Percentiles rank a stretch among this genome's conserved stretches.
phyloP scores from a whole-genome alignment of 805 yeast genomes.

The Candida wancherniae region DNA sequence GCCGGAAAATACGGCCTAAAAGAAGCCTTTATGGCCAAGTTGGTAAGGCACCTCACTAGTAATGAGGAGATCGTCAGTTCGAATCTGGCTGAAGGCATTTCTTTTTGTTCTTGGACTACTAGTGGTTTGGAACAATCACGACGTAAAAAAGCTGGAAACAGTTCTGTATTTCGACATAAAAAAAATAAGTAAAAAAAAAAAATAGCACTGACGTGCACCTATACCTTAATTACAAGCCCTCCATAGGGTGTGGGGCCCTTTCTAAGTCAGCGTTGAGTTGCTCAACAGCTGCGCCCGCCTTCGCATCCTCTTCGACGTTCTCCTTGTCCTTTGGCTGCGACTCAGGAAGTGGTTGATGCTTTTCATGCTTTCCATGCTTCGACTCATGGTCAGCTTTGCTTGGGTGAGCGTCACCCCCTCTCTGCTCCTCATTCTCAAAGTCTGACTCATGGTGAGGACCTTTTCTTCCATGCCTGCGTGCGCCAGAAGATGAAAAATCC shows the following conservation, averaged over 20 bases:
- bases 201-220: not conserved
- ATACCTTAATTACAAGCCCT: conserved; percentile 1
- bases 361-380: too few species aligned
- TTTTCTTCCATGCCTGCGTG: too few species aligned
- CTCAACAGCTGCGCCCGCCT: not conserved
- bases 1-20: not conserved
- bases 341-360: too few species aligned
- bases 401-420: too few species aligned
- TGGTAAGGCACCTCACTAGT: conserved; percentile 32
- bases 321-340: not conserved
- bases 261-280: conserved; percentile 1
- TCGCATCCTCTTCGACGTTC: not conserved
- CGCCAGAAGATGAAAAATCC: too few species aligned
- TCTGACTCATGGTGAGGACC: too few species aligned
- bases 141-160: not conserved
- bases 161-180: not conserved
- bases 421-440: too few species aligned
- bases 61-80: conserved; percentile 18
- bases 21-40: conserved; percentile 14
- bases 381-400: too few species aligned
- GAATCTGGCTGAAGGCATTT: conserved; percentile 15
- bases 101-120: not conserved
- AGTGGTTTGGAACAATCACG: not conserved
- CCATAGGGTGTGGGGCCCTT: not conserved
- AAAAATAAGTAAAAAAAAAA: not conserved